Percentiles rank a stretch among this genome's conserved stretches.
These are phyloP conservation scores for Ettlia oleoabundans DNA, from an alignment of 139 green algal genomes.

Conservation along the genomic window DNA sequence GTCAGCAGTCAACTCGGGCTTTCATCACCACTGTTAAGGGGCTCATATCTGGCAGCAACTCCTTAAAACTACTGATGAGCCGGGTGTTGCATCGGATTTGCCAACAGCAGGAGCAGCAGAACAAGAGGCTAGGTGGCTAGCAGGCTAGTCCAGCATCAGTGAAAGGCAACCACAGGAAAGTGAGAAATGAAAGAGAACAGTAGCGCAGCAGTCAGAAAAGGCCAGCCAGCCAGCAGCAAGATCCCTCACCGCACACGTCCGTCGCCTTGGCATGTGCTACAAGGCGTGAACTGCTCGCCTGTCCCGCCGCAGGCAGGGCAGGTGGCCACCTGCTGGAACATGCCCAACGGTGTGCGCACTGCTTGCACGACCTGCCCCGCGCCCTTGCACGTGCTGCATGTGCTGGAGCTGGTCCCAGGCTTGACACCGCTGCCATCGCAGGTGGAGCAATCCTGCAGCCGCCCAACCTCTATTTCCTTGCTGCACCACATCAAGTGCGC, in stretches of 20 bases:
- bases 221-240: not conserved
- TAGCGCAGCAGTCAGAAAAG: not conserved
- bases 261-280: conserved; percentile 89
- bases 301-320: conserved; percentile 83
- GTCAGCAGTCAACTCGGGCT: no score
- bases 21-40: no score
- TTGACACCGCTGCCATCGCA: conserved; percentile 86
- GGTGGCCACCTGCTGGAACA: conserved; percentile 88
- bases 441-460: conserved; percentile 79
- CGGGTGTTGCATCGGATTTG: no score
- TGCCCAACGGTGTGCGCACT: conserved; percentile 92
- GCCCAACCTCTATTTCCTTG: conserved; percentile 90
- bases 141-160: no score
- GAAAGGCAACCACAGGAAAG: not conserved
- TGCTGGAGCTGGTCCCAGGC: conserved; percentile 81
- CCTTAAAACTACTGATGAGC: no score
- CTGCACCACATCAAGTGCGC: conserved; percentile 11
- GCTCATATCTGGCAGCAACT: no score
- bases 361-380: conserved; percentile 89
- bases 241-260: conserved; percentile 74
- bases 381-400: conserved; percentile 89
- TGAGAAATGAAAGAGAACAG: not conserved
- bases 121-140: no score
- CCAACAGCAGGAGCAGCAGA: no score
- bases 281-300: conserved; percentile 83